phyloP scores from a whole-genome alignment of 805 yeast genomes.

The Sugiyamaella boreocaroliniensis region DNA sequence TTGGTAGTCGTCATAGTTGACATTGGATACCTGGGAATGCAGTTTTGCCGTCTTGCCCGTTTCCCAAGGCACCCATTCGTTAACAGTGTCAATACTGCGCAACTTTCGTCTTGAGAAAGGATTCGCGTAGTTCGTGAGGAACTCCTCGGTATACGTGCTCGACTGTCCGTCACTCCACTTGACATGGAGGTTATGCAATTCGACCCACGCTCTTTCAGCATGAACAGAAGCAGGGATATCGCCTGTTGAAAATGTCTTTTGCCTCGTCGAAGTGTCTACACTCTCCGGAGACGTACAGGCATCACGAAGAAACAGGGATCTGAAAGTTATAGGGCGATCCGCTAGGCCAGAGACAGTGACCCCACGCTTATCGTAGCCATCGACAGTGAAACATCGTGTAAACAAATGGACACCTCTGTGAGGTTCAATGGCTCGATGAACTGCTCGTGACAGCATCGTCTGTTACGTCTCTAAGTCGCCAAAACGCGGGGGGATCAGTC shows the following conservation, averaged over 20 bases:
- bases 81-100: slow-evolving; percentile 23
- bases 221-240: slow-evolving; percentile 30
- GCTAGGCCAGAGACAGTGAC: slow-evolving; percentile 14
- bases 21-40: slow-evolving; percentile 11
- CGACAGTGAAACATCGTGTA: slow-evolving; percentile 11
- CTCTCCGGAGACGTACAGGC: slow-evolving; percentile 46
- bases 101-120: slow-evolving; percentile 32
- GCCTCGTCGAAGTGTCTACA: slow-evolving; percentile 50
- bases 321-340: slow-evolving; percentile 13
- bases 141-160: slow-evolving; percentile 39
- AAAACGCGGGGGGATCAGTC: too few species aligned
- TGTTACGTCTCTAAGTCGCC: too few species aligned
- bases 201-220: slow-evolving; percentile 26
- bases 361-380: slow-evolving; percentile 8
- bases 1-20: slow-evolving; percentile 39
- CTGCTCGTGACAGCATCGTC: neutral
- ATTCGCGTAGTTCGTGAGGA: slow-evolving; percentile 41
- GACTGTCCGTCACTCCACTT: slow-evolving; percentile 44
- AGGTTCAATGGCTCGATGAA: neutral
- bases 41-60: neutral
- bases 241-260: slow-evolving; percentile 61
- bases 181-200: slow-evolving; percentile 34
- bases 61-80: neutral
- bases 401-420: neutral
- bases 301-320: slow-evolving; percentile 51